Evolutionary conservation across 352 stramenopile genomes (phyloP).

Genomic region (Pythium insidiosum): DNA sequence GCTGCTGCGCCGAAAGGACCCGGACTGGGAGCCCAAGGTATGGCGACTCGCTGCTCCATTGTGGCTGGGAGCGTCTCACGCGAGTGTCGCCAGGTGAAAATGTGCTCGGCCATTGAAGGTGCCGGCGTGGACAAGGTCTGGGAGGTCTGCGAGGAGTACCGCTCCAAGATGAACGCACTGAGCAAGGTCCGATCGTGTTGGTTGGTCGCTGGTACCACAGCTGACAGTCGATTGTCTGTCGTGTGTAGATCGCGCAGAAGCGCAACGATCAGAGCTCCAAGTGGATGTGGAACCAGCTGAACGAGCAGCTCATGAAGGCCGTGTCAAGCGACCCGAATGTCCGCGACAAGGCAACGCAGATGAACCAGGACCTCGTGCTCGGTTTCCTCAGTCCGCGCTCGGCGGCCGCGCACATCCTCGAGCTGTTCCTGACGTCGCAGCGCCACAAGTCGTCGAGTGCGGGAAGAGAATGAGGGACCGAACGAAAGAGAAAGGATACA

Average conservation of each 20-base stretch:
- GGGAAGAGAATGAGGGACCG: slow-evolving; percentile 1
- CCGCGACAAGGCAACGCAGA: slow-evolving; percentile 34
- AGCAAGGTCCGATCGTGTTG: too few species aligned
- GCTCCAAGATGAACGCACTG: slow-evolving; percentile 38
- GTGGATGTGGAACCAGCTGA: slow-evolving; percentile 79
- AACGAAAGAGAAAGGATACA: neutral
- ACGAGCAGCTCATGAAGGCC: slow-evolving; percentile 64
- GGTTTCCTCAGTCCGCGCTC: slow-evolving; percentile 62
- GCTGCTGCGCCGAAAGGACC: slow-evolving; percentile 73
- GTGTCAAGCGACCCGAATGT: slow-evolving; percentile 39
- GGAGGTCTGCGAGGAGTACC: slow-evolving; percentile 53
- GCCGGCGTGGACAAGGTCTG: slow-evolving; percentile 70
- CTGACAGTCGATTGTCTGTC: too few species aligned
- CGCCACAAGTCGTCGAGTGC: slow-evolving; percentile 10
- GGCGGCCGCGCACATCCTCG: slow-evolving; percentile 43
- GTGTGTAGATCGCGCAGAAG: slow-evolving; percentile 70
- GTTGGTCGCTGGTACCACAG: too few species aligned
- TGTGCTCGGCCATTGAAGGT: slow-evolving; percentile 59
- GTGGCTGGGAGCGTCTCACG: too few species aligned
- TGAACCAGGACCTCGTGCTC: slow-evolving; percentile 52
- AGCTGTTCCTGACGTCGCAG: slow-evolving; percentile 49
- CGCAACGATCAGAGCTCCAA: slow-evolving; percentile 64
- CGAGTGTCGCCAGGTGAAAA: too few species aligned
- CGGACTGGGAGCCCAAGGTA: slow-evolving; percentile 76
- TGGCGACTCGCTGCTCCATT: too few species aligned